These are phyloP conservation scores for Ceratocystis harringtonii DNA, from an alignment of 2,329 filamentous ascomycete species.

Conservation along the genomic window DNA sequence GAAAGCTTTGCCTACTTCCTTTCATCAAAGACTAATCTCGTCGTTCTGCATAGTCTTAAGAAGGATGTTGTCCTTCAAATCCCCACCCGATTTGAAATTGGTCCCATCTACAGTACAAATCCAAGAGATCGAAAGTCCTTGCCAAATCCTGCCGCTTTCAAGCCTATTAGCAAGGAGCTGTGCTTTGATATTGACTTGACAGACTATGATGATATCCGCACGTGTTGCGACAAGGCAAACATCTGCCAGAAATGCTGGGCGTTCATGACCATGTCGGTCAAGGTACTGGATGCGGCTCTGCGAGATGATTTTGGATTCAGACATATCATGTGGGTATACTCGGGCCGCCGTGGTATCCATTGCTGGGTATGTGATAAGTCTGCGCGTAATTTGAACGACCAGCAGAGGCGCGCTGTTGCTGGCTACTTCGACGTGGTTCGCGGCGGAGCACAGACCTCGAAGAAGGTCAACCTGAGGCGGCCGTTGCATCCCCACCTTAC, in stretches of 20 bases:
- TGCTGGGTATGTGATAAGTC: conserved; percentile 94
- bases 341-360: conserved; percentile 87
- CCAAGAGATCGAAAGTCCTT: conserved; percentile 84
- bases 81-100: conserved; percentile 93
- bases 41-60: conserved; percentile 43
- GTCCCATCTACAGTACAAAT: conserved; percentile 89
- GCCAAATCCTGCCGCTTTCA: conserved; percentile 66
- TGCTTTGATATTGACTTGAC: conserved; percentile 99
- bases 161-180: conserved; percentile 77
- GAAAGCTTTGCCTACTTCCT: not conserved
- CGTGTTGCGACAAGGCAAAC: conserved; percentile 83
- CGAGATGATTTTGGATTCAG: conserved; percentile 92
- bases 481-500: conserved; percentile 83
- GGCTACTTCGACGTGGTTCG: conserved; percentile 83
- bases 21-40: not conserved
- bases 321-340: conserved; percentile 98
- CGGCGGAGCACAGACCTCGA: conserved; percentile 71
- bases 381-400: conserved; percentile 71
- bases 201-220: conserved; percentile 93
- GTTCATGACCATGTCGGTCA: conserved; percentile 96
- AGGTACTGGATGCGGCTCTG: conserved; percentile 73
- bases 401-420: conserved; percentile 69
- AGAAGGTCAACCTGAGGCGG: conserved; percentile 69
- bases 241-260: conserved; percentile 93
- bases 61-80: conserved; percentile 82